These are phyloP conservation scores for Phytophthora aleatoria DNA, from an alignment of 352 stramenopile species.

Conservation along the genomic window DNA sequence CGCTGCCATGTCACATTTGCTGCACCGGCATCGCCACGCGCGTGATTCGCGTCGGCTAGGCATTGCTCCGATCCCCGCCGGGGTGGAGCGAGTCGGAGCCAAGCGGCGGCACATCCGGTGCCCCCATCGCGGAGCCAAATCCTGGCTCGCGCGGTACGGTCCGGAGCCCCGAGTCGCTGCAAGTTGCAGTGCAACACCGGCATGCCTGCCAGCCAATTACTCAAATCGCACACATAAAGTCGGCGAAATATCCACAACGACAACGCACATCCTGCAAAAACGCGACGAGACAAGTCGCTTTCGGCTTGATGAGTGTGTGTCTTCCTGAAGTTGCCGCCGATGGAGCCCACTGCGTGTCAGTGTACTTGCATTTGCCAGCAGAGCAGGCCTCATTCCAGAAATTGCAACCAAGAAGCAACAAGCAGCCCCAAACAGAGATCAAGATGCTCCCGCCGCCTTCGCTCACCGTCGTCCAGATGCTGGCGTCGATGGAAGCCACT, in stretches of 20 bases:
- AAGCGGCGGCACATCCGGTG: constrained; percentile 15
- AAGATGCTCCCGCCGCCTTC: constrained; percentile 28
- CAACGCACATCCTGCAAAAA: constrained; percentile 14
- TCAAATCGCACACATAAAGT: constrained; percentile 23
- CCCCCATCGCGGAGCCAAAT: constrained; percentile 17
- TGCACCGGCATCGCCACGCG: too few relatives aligned
- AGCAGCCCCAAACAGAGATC: neutral
- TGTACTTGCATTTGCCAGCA: neutral
- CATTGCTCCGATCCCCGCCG: too few relatives aligned
- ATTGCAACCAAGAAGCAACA: constrained; percentile 19
- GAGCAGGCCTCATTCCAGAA: constrained; percentile 26
- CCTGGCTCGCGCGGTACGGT: constrained; percentile 1
- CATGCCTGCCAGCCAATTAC: constrained; percentile 20
- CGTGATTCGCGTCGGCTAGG: too few relatives aligned
- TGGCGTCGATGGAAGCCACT: constrained; percentile 4
- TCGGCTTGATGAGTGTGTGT: constrained; percentile 22
- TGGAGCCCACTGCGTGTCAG: constrained; percentile 5
- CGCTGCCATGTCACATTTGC: too few relatives aligned
- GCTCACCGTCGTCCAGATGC: constrained; percentile 29
- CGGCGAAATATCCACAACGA: constrained; percentile 23
- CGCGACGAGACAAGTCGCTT: constrained; percentile 16
- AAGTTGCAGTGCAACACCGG: constrained; percentile 22
- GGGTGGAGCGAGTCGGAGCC: constrained; percentile 7
- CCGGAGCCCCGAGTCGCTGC: too few relatives aligned
- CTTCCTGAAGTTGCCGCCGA: constrained; percentile 14